Base-by-base conservation (phyloP, 2,329 filamentous ascomycete species). In the Periconia digitata region DNA sequence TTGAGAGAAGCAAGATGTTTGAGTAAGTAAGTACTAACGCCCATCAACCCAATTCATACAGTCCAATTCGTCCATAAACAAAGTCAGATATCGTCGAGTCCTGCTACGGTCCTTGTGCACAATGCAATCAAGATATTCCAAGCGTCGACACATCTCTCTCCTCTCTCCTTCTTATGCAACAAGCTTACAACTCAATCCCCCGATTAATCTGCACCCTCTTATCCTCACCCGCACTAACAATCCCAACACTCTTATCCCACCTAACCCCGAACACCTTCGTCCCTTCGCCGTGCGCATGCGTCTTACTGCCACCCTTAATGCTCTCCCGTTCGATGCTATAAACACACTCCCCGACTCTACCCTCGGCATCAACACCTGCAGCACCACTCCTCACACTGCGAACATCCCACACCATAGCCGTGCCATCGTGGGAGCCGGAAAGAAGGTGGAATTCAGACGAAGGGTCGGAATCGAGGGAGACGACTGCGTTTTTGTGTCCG, bases 371-470 rank as follows among this genome's bases (percentile, higher is more conserved):
- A 82, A 74, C 3, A 63, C 65, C 0, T 64, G 51, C 63, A 85
- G 76, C 76, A 2, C 78, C 79, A 16, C 75, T 79, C 68, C 84
- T 78, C 44, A 82, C 83, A 62, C 84, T 86, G 46, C 94, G 81
- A 56, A 97, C 80, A 76, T 99, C 94, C 94, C 94, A 99, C 41
- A 99, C 85, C 43, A 91, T 83, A 64, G 90, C 94, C 1, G 90
- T 96, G 27, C 92, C 91, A 71, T 99, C 94, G 71, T 95, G 89
- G 39, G 87, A 89, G n/a, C 84, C 92, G 24, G 88, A 94, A 0
- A 92, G 89, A 8, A 99, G 79, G n/a, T 87, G 85, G 74, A 92
- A 90, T 53, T 86, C 84, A 64, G 86, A 92, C 35, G 83, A 80
- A 0, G 83, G 83, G 58, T 84, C 80, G 10, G 74, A 74, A 12